Conservation (phyloP, 306 rosid species). For the Corylus americana region DNA sequence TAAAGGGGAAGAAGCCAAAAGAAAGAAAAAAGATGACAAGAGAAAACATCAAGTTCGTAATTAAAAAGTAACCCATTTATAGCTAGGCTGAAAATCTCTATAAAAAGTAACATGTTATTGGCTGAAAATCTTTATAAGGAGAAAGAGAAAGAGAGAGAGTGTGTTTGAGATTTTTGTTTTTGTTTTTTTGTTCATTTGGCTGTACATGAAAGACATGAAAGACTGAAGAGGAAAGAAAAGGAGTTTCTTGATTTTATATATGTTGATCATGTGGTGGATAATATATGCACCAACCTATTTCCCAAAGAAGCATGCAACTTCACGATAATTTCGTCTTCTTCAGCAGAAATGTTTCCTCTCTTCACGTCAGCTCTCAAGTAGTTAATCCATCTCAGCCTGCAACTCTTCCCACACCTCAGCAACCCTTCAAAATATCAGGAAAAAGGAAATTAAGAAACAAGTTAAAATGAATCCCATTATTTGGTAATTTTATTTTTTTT, state of each 20-base stretch:
- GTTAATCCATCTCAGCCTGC: constrained; percentile 84
- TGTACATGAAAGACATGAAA: neutral
- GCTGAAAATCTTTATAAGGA: no score
- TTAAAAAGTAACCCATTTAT: no score
- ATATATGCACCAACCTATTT: constrained; percentile 47
- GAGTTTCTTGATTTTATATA: neutral
- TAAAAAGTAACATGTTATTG: no score
- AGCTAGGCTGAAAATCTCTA: no score
- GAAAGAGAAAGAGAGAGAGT: neutral
- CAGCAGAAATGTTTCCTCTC: constrained; percentile 66
- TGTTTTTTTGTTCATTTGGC: neutral
- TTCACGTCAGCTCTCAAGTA: constrained; percentile 67
- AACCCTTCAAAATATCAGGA: constrained; percentile 40
- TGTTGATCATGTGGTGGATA: no score
- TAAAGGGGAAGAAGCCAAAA: no score
- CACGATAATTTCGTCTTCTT: constrained; percentile 58
- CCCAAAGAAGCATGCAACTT: constrained; percentile 70
- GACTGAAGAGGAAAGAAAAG: neutral
- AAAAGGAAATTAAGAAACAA: neutral
- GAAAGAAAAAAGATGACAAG: neutral
- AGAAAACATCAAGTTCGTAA: neutral
- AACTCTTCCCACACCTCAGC: constrained; percentile 82
- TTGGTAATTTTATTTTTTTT: no score
- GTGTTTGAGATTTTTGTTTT: neutral
- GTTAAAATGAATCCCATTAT: neutral